phyloP scores from a whole-genome alignment of 2,329 filamentous ascomycete species.

The Coniochaeta sp. region DNA sequence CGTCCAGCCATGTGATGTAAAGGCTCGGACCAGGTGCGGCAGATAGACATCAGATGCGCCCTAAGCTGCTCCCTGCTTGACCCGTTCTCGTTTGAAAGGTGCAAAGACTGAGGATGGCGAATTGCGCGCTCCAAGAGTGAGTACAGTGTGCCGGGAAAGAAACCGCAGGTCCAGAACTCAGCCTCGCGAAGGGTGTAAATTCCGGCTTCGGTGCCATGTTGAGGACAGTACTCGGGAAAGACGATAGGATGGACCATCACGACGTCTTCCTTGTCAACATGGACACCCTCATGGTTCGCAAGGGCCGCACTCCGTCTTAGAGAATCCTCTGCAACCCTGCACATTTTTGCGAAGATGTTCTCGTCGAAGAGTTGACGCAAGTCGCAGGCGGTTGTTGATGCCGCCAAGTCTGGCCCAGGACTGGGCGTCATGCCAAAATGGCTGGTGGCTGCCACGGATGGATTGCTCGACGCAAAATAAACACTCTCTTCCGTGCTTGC shows the following conservation, averaged over 20 bases:
- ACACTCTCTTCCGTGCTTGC: background rate
- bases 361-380: slow-evolving; percentile 3
- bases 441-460: background rate
- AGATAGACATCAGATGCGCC: slow-evolving; percentile 9
- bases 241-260: background rate
- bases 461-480: background rate
- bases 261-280: too few relatives aligned
- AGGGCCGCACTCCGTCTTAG: slow-evolving; percentile 4
- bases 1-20: slow-evolving; percentile 23
- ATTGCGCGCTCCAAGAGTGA: slow-evolving; percentile 15
- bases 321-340: slow-evolving; percentile 8
- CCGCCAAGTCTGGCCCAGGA: background rate
- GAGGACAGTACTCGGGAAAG: slow-evolving; percentile 8
- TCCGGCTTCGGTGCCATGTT: slow-evolving; percentile 2
- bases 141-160: slow-evolving; percentile 19
- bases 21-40: slow-evolving; percentile 16
- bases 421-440: background rate
- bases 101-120: slow-evolving; percentile 10
- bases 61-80: background rate
- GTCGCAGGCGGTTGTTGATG: background rate
- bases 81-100: background rate
- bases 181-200: slow-evolving; percentile 7
- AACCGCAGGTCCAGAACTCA: slow-evolving; percentile 12
- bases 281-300: too few relatives aligned
- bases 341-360: slow-evolving; percentile 10